These are phyloP conservation scores for Phaeosphaeriaceae sp. DNA, from an alignment of 2,329 filamentous ascomycete genomes.

Conservation along the genomic window DNA sequence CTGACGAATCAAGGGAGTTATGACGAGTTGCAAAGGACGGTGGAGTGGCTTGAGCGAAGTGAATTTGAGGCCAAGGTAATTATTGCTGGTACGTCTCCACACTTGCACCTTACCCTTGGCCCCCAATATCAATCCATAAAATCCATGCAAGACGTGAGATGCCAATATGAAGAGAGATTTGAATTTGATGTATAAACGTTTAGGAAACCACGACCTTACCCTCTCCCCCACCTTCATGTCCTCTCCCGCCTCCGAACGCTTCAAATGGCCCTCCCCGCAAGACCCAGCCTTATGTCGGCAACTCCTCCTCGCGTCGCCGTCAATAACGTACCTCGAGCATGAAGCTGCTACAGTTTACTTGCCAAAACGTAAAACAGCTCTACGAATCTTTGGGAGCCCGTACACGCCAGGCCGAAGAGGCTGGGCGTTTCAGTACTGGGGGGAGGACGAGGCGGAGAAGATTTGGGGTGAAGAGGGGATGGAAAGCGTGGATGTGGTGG, in stretches of 20 bases:
- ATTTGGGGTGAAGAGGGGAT: constrained; percentile 68
- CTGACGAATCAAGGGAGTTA: constrained; percentile 74
- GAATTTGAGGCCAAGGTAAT: constrained; percentile 75
- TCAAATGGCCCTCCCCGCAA: constrained; percentile 64
- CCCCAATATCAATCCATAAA: too few species aligned
- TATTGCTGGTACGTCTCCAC: constrained; percentile 63
- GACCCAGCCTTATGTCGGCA: constrained; percentile 61
- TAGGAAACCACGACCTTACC: constrained; percentile 80
- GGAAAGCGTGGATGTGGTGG: constrained; percentile 67
- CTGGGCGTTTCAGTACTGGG: constrained; percentile 73
- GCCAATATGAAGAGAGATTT: too few species aligned
- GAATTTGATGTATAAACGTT: too few species aligned
- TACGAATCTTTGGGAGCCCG: constrained; percentile 72
- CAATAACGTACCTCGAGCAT: constrained; percentile 71
- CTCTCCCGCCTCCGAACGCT: constrained; percentile 60
- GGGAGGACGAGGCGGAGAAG: constrained; percentile 43
- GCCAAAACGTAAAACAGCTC: constrained; percentile 67
- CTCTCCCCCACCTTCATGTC: constrained; percentile 70
- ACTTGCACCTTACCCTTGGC: constrained; percentile 2
- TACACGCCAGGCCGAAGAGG: constrained; percentile 63
- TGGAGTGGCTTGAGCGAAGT: constrained; percentile 71
- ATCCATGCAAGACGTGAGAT: too few species aligned
- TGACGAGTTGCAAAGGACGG: constrained; percentile 64
- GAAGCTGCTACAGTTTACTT: constrained; percentile 62
- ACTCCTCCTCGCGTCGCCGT: constrained; percentile 58